Base-by-base conservation (phyloP, 2,329 filamentous ascomycete genomes). In the Penicillium sp. region DNA sequence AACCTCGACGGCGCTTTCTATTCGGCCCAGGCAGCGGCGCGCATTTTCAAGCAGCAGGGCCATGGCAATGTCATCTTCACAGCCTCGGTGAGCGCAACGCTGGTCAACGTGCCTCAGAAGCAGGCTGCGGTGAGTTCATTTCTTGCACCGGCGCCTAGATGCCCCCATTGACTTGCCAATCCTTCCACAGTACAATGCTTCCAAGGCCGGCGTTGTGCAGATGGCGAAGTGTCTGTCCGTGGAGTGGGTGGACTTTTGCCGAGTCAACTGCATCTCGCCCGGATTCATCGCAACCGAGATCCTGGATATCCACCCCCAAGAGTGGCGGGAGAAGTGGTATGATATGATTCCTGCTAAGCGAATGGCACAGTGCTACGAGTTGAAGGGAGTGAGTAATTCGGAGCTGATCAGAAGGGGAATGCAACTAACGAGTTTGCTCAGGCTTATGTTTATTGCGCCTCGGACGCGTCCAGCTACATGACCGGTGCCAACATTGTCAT, bases 401-500 rank as follows among this genome's bases (percentile, higher is more conserved):
- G 20, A 18, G 28, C 11, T 26, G 8, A 27, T 8, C 5, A 14
- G n/a, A 30, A 36, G 26, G 30, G 10, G 7, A 19, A 20, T 7
- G 17, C 4, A 3, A 21, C 32, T 47, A 30, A 39, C 16, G 18
- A 6, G 7, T 3, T 21, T 9, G 1, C 17, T 16, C 14, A 57
- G 54, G 66, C 67, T 11, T 72, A 70, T 38, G 63, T 72, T 10
- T 73, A 72, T 45, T 61, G 69, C 15, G 71, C 72, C 8, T 69
- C 63, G 9, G 68, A 73, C 57, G 70, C 72, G 1, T 72, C 67
- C 32, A 69, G 65, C 32, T 75, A 74, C 41, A 73, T 72, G 63
- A 74, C 71, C 8, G 72, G 71, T 20, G 63, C 71, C 2, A 66
- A 75, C 36, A 50, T 74, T 10, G 55, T 75, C 17, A 68, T 75